Base-by-base conservation (phyloP, 495 filamentous ascomycete genomes). In the Aspergillus nidulans region DNA sequence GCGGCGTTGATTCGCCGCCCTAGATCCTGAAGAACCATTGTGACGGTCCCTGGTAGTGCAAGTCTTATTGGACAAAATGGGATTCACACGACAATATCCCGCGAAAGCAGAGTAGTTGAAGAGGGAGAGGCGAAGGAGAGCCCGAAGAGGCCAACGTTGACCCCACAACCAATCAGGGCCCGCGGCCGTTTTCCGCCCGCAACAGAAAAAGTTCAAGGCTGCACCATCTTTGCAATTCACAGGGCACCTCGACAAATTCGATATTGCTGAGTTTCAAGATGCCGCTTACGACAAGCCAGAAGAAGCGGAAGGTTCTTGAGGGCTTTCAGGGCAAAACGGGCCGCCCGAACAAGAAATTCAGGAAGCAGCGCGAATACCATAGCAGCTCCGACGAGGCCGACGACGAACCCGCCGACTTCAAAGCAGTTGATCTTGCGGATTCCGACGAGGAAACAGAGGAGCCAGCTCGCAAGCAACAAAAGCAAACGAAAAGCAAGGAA, bases 1-100 rank as follows among this genome's bases (percentile, higher is more conserved):
- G 94, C 94, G 76, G 89, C 84, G 72, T 96, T 97, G 70, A 99
- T 97, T 70, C 95, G 95, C 81, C 92, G 90, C 59, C 94, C 94
- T 21, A 99, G 80, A 82, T 97, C 94, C 85, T 96, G 91, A 59
- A 99, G 85, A 79, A 99, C 94, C 94, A 99, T 98, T 64, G 49
- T 77, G 70, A 52, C 57, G 9, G 26, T 13, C 44, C 49, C 7
- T 24, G 4, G 6, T 40, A n/a, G 26, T 8, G 24, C 10, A 13
- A 26, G 20, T 24, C 20, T 49, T 32, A 42, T 19, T 34, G 32
- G 36, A 28, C 10, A 21, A 30, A 41, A 18, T 8, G 12, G 4
- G 16, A 23, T 26, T 30, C 28, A 30, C 23, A 26, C 21, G n/a
- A 48, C 15, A 43, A 57, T 51, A 55, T 32, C 19, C 41, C 21